Percentiles rank a stretch among this genome's conserved stretches.
These are phyloP conservation scores for Blepharisma stoltei DNA, from an alignment of 73 alveolate genomes.

Conservation along the genomic window DNA sequence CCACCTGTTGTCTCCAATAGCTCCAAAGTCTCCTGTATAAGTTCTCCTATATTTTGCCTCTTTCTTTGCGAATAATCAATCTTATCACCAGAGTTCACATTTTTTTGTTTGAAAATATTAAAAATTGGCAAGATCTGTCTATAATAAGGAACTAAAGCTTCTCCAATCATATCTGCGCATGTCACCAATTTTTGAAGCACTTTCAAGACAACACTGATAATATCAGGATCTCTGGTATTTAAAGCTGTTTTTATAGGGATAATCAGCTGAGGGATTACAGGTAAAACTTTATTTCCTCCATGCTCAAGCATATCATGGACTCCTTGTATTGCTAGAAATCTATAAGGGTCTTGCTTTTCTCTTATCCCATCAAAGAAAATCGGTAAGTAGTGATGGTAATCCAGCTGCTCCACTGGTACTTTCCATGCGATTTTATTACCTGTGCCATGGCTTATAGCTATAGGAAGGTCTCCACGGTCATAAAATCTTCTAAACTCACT, in stretches of 20 bases:
- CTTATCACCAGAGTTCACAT: conserved; percentile 93
- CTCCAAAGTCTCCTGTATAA: conserved; percentile 93
- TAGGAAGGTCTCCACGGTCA: conserved; percentile 98
- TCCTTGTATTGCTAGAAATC: conserved; percentile 99
- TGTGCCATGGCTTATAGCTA: conserved; percentile 89
- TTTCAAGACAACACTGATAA: conserved; percentile 93
- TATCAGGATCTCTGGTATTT: conserved; percentile 97
- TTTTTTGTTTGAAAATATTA: conserved; percentile 91
- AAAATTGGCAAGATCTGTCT: conserved; percentile 98
- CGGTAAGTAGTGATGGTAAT: conserved; percentile 98
- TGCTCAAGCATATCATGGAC: conserved; percentile 90
- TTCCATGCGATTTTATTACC: conserved; percentile 97
- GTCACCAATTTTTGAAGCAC: conserved; percentile 93
- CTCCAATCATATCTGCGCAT: conserved; percentile 98
- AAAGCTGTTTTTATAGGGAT: conserved; percentile 69
- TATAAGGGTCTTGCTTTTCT: conserved; percentile 80
- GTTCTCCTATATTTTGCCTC: conserved; percentile 85
- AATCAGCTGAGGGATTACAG: conserved; percentile 98
- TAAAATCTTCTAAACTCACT: conserved; percentile 93
- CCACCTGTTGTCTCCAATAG: conserved; percentile 96
- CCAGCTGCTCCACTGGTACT: conserved; percentile 88
- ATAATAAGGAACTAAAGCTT: conserved; percentile 99
- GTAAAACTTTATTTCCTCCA: conserved; percentile 96
- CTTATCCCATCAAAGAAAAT: conserved; percentile 98
- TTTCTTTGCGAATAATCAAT: conserved; percentile 97